Evolutionary conservation across 441 rosid genomes (phyloP), one percentile per base, ranked within the genome.

Genomic region (Gossypium trilobum): DNA sequence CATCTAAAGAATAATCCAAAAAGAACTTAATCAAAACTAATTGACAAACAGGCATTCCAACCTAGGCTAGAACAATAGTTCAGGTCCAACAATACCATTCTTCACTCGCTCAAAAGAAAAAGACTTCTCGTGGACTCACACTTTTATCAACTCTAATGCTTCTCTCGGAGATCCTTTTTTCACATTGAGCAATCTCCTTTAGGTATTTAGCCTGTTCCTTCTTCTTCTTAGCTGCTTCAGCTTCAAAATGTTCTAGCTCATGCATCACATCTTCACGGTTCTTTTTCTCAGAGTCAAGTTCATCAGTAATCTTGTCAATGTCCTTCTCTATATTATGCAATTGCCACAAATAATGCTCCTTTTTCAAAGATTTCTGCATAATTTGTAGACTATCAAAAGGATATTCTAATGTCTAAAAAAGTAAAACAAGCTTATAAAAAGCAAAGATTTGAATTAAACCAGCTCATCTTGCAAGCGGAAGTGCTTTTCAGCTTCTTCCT

Each of bases 401-500:
- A 55, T 59, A 20, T 19, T 5, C 6, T 36, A 55, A 55, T 36
- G 20, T 20, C 73, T 20, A 17, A 70, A 54, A 39, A 46, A 23
- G 27, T 22, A 19, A 11, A 72, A 72, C 31, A 59, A 68, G 16
- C 16, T 62, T 16, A 50, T 0, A 42, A 69, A 74, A 25, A 71
- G 29, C 69, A 75, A 74, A 22, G 6, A 42, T 44, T 58, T 7
- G 44, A 54, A 54, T 51, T 68, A 58, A 86, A 95, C 99, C 99
- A 95, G 82, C 82, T 90, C 87, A 5, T 91, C 92, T 80, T 93
- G 99, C 82, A 95, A 78, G 67, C 88, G 90, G 0, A 91, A 81
- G 83, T 92, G 97, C 74, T 89, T 92, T 82, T 95, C 99, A 42
- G 98, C 99, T 86, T 95, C 99, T 85, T 92, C 99, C 85, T 95